A percentile compares a stretch with the other conserved stretches of the same genome.
Conservation (phyloP, 1,284 basidiomycete genomes). For the Laetiporus sulphureus region DNA sequence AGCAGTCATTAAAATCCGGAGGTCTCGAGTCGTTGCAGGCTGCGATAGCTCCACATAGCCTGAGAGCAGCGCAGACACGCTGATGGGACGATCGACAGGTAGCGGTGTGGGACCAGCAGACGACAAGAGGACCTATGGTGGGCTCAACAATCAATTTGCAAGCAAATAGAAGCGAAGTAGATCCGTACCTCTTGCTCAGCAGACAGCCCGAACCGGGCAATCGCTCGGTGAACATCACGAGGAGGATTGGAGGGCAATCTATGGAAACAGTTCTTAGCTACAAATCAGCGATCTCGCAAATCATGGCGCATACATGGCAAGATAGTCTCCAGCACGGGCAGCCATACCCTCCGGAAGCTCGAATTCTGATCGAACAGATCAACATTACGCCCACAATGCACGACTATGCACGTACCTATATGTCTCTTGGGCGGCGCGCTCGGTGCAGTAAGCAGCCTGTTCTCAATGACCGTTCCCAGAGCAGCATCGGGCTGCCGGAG, state of each 20-base stretch:
- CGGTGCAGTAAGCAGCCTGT: constrained; percentile 34
- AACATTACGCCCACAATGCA: not conserved
- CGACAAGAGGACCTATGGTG: constrained; percentile 31
- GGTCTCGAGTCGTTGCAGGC: constrained; percentile 35
- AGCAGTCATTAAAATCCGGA: constrained; percentile 21
- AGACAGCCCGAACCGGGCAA: constrained; percentile 33
- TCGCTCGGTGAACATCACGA: constrained; percentile 32
- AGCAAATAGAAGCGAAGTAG: not conserved
- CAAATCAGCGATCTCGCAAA: not conserved
- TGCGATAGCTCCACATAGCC: constrained; percentile 46
- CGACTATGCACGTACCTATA: constrained; percentile 25
- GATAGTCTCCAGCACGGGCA: constrained; percentile 38
- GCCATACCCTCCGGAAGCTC: constrained; percentile 32
- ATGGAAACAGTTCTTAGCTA: not conserved
- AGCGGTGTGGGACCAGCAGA: constrained; percentile 35
- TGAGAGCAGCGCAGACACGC: constrained; percentile 30
- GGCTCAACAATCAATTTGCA: not conserved
- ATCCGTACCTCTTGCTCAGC: constrained; percentile 35
- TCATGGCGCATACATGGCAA: constrained; percentile 31
- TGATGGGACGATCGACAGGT: constrained; percentile 33
- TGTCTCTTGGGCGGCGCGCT: constrained; percentile 37
- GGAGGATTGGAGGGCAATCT: constrained; percentile 38
- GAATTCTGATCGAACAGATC: constrained; percentile 29
- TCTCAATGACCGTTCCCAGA: constrained; percentile 35
- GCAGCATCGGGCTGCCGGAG: constrained; percentile 36